phyloP scores from a whole-genome alignment of 805 yeast genomes.

The Metschnikowia shivogae region DNA sequence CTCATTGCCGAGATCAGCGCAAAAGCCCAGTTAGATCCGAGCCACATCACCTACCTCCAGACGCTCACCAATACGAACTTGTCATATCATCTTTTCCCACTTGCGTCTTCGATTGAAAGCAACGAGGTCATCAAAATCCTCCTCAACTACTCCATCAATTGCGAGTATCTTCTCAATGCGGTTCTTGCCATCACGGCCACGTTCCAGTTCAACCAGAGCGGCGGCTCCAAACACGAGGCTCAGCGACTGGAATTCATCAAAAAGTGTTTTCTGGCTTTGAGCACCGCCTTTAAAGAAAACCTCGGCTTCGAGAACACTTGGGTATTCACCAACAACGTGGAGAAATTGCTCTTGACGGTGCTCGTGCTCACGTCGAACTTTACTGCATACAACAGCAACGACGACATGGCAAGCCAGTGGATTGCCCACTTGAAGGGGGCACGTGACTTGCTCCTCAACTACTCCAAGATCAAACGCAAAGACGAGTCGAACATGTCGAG shows the following conservation, averaged over 20 bases:
- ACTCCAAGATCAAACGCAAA: conserved; percentile 10
- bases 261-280: conserved; percentile 20
- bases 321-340: conserved; percentile 18
- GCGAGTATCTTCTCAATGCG: conserved; percentile 22
- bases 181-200: conserved; percentile 25
- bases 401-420: conserved; percentile 18
- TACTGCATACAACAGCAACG: conserved; percentile 19
- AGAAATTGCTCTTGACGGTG: conserved; percentile 24
- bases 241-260: conserved; percentile 19
- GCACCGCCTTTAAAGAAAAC: conserved; percentile 18
- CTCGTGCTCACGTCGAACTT: conserved; percentile 22
- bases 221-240: conserved; percentile 19
- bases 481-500: conserved; percentile 14
- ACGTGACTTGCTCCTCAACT: conserved; percentile 22
- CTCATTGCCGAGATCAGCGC: conserved; percentile 24
- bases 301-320: conserved; percentile 11
- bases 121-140: conserved; percentile 31
- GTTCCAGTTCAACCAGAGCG: conserved; percentile 24
- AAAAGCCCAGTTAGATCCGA: conserved; percentile 23
- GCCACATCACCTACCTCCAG: conserved; percentile 31
- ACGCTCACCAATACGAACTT: conserved; percentile 27
- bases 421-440: conserved; percentile 25
- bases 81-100: conserved; percentile 34
- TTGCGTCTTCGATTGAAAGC: conserved; percentile 31
- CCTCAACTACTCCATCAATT: conserved; percentile 19